Conservation (phyloP, 176 grass and related monocot genomes). For the Oryza brachyantha region DNA sequence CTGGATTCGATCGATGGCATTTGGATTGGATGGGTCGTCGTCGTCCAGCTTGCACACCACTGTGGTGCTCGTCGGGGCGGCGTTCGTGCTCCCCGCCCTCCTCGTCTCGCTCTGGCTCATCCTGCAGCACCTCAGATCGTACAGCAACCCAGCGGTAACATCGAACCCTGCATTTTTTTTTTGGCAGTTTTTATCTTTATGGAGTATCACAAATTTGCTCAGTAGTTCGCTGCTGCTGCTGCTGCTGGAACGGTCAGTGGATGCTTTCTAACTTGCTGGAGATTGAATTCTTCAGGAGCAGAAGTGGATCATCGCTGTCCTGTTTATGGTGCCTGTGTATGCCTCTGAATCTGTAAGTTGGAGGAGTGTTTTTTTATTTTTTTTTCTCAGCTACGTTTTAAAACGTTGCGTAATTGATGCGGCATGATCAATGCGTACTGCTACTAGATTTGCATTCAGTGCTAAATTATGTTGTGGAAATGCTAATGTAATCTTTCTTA, state of each 20-base stretch:
- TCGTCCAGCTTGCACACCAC: constrained; percentile 53
- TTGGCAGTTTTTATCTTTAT: neutral
- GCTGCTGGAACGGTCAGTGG: too few species aligned
- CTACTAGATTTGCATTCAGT: neutral
- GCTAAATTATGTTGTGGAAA: neutral
- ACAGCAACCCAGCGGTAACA: constrained; percentile 74
- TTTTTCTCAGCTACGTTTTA: neutral
- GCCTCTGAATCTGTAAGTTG: constrained; percentile 81
- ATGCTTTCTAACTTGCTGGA: neutral
- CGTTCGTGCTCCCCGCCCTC: constrained; percentile 50
- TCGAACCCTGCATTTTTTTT: neutral
- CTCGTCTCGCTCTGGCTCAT: constrained; percentile 82
- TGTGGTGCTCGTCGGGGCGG: constrained; percentile 47
- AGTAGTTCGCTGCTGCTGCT: neutral
- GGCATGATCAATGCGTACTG: neutral
- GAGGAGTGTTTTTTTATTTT: neutral
- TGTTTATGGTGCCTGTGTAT: constrained; percentile 97
- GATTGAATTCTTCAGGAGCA: constrained; percentile 60
- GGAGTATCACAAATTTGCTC: neutral
- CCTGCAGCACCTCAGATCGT: constrained; percentile 73
- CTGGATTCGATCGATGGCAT: constrained; percentile 26
- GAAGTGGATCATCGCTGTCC: constrained; percentile 83
- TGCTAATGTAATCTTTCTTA: neutral
- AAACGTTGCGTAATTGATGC: neutral
- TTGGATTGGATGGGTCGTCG: too few species aligned